Evolutionary conservation across 139 green algal genomes (phyloP).

Genomic region (Asterochloris erici): DNA sequence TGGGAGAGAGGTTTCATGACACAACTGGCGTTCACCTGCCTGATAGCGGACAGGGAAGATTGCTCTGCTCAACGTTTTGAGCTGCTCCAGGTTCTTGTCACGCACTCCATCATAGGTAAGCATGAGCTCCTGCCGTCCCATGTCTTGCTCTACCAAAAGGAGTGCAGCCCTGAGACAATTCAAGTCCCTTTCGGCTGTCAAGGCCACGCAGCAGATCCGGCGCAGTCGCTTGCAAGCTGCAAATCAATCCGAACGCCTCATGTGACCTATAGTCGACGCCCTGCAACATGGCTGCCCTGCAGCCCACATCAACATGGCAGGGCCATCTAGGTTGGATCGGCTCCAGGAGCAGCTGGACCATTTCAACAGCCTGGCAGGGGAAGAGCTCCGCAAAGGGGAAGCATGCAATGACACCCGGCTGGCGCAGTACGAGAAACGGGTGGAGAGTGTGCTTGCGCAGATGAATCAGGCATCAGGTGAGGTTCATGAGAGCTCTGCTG

Average conservation of each 20-base stretch:
- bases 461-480: too few relatives aligned
- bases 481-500: too few relatives aligned
- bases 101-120: slow-evolving; percentile 50
- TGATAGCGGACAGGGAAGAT: slow-evolving; percentile 83
- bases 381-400: too few relatives aligned
- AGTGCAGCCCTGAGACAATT: not conserved
- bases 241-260: not conserved
- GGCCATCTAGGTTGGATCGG: too few relatives aligned
- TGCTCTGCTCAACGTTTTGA: slow-evolving; percentile 70
- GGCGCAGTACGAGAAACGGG: too few relatives aligned
- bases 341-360: too few relatives aligned
- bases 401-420: too few relatives aligned
- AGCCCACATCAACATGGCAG: too few relatives aligned
- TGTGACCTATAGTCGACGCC: not conserved
- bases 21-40: slow-evolving; percentile 26
- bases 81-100: slow-evolving; percentile 60
- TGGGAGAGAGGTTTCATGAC: not conserved
- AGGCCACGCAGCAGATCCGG: not conserved
- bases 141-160: not conserved
- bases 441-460: too few relatives aligned
- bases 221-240: not conserved
- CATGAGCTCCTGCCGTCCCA: not conserved
- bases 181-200: too few relatives aligned
- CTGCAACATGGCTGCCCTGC: too few relatives aligned
- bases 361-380: too few relatives aligned